Evolutionary conservation across 306 rosid genomes (phyloP).

Genomic region (Pyrus bretschneideri): DNA sequence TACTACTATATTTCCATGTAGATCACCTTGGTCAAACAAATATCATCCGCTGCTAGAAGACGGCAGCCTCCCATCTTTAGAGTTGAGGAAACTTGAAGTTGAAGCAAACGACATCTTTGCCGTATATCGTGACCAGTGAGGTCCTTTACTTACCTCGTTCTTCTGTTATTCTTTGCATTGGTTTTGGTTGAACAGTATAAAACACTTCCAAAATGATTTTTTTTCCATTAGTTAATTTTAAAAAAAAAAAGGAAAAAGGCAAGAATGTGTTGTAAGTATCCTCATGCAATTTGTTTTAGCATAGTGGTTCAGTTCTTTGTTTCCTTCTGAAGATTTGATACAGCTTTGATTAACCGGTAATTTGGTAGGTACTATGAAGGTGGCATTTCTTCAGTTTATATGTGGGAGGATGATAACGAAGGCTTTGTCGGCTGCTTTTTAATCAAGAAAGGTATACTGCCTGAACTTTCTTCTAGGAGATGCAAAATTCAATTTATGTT

Average conservation of each 20-base stretch:
- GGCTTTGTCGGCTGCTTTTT: slow-evolving; percentile 84
- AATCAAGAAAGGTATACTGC: slow-evolving; percentile 75
- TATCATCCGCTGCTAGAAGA: slow-evolving; percentile 84
- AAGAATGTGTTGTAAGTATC: slow-evolving; percentile 5
- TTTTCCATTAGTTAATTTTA: not conserved
- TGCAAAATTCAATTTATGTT: slow-evolving; percentile 1
- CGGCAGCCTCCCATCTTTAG: slow-evolving; percentile 68
- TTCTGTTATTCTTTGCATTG: slow-evolving; percentile 9
- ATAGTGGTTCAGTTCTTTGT: not conserved
- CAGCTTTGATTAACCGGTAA: slow-evolving; percentile 43
- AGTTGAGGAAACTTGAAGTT: slow-evolving; percentile 82
- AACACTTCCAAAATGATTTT: not conserved
- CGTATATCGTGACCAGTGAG: slow-evolving; percentile 99
- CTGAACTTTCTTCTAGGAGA: slow-evolving; percentile 5
- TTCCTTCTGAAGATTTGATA: slow-evolving; percentile 16
- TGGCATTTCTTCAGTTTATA: slow-evolving; percentile 94
- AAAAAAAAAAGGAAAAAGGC: not conserved
- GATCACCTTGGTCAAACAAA: slow-evolving; percentile 97
- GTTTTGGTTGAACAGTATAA: not conserved
- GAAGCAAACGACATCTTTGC: slow-evolving; percentile 94
- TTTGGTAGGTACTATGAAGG: slow-evolving; percentile 93
- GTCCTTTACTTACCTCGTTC: slow-evolving; percentile 86
- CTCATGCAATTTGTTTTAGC: not conserved
- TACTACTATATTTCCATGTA: slow-evolving; percentile 26
- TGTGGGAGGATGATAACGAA: slow-evolving; percentile 97